These are phyloP conservation scores for Trametes versicolor DNA, from an alignment of 1,284 basidiomycete genomes.

Conservation along the genomic window DNA sequence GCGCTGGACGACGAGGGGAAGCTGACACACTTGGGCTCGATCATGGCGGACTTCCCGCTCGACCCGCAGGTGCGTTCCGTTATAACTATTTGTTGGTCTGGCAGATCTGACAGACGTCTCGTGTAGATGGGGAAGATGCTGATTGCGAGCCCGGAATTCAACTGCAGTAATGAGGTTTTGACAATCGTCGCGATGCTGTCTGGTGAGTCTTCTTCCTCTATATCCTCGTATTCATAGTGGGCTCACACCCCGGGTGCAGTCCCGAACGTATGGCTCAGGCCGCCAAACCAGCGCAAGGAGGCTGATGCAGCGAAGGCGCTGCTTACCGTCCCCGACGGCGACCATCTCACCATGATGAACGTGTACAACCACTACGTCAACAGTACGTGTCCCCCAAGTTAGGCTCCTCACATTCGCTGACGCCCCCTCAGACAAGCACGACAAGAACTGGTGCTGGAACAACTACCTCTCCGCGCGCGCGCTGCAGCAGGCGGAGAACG, in stretches of 20 bases:
- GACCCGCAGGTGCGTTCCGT: constrained; percentile 83
- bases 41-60: constrained; percentile 98
- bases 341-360: constrained; percentile 95
- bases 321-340: constrained; percentile 93
- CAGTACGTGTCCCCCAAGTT: constrained; percentile 57
- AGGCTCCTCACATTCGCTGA: constrained; percentile 12
- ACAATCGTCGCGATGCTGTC: constrained; percentile 97
- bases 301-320: constrained; percentile 93
- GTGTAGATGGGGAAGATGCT: constrained; percentile 90
- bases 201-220: constrained; percentile 57
- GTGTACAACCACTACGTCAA: constrained; percentile 94
- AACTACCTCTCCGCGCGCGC: constrained; percentile 91
- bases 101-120: neutral
- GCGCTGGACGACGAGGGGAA: constrained; percentile 97
- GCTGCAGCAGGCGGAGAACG: constrained; percentile 93
- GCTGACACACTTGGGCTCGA: constrained; percentile 85
- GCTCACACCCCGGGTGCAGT: constrained; percentile 55
- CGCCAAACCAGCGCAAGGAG: constrained; percentile 87
- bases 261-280: constrained; percentile 94
- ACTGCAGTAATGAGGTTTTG: constrained; percentile 95
- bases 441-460: constrained; percentile 93
- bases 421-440: constrained; percentile 63
- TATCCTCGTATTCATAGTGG: neutral
- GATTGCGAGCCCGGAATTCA: constrained; percentile 94
- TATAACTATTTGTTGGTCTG: neutral